These are phyloP conservation scores for Jimgerdemannia flammicorona DNA, from an alignment of 192 early-diverging fungal species.

Conservation along the genomic window DNA sequence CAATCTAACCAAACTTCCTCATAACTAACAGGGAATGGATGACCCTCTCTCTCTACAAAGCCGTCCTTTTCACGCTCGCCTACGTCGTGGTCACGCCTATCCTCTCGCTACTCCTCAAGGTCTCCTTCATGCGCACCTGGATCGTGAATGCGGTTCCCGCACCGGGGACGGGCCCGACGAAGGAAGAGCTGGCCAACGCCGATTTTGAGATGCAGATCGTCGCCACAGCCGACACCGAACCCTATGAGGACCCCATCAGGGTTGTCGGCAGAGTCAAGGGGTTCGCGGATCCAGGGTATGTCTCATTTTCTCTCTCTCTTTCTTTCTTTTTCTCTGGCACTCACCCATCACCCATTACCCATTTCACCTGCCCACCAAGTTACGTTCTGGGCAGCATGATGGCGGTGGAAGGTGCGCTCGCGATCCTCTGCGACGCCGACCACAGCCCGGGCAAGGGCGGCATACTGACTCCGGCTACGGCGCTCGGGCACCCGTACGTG, in stretches of 20 bases:
- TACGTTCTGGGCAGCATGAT: slow-evolving; percentile 81
- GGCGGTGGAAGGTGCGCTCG: slow-evolving; percentile 75
- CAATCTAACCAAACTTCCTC: neutral
- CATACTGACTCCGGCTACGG: slow-evolving; percentile 73
- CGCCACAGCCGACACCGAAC: slow-evolving; percentile 43
- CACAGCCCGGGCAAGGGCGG: slow-evolving; percentile 59
- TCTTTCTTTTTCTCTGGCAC: no score
- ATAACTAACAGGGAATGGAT: slow-evolving; percentile 48
- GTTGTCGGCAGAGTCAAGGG: slow-evolving; percentile 47
- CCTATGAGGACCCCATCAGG: slow-evolving; percentile 32
- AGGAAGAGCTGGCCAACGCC: slow-evolving; percentile 51
- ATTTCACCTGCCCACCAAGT: slow-evolving; percentile 42
- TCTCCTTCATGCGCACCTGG: slow-evolving; percentile 44
- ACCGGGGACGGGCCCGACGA: slow-evolving; percentile 64
- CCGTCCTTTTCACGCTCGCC: slow-evolving; percentile 31
- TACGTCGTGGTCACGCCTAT: slow-evolving; percentile 36
- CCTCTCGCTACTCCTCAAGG: slow-evolving; percentile 31
- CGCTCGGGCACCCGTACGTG: slow-evolving; percentile 73
- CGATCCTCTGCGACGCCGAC: slow-evolving; percentile 58
- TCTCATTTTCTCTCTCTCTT: no score
- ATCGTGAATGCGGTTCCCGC: slow-evolving; percentile 53
- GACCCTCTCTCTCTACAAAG: slow-evolving; percentile 37
- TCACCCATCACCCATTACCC: neutral
- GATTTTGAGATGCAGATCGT: slow-evolving; percentile 45
- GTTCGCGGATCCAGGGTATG: neutral